These are phyloP conservation scores for Rachicladosporium sp. DNA, from an alignment of 2,329 filamentous ascomycete species.

Conservation along the genomic window DNA sequence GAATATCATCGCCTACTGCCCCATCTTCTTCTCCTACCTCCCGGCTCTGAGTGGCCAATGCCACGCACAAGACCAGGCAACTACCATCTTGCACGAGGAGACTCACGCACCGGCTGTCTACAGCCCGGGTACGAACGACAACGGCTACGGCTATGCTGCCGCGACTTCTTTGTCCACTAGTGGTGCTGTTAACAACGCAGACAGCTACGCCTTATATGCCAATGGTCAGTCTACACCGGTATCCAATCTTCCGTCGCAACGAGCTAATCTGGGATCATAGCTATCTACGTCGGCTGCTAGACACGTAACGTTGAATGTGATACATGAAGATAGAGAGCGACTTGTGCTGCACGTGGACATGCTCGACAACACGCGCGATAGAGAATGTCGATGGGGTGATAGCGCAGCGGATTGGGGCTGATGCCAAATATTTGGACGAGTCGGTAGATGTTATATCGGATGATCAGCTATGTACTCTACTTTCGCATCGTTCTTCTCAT, in stretches of 20 bases:
- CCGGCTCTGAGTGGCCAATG: constrained; percentile 40
- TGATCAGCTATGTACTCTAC: too few species aligned
- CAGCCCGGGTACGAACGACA: constrained; percentile 42
- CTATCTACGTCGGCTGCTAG: constrained; percentile 2
- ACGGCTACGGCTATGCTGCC: constrained; percentile 45
- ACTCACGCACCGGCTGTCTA: constrained; percentile 44
- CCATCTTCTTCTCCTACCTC: constrained; percentile 46
- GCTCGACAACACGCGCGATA: too few species aligned
- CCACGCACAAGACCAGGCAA: constrained; percentile 53
- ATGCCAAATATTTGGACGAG: too few species aligned
- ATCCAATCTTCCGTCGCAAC: background rate
- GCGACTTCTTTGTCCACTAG: constrained; percentile 32
- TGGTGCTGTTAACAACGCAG: constrained; percentile 50
- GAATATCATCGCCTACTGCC: constrained; percentile 49
- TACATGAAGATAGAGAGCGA: too few species aligned
- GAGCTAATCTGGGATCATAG: too few species aligned
- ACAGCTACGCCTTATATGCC: constrained; percentile 46
- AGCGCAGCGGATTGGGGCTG: too few species aligned
- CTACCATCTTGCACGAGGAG: constrained; percentile 54
- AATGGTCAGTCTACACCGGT: constrained; percentile 5
- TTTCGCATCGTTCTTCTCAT: too few species aligned
- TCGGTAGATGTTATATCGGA: too few species aligned
- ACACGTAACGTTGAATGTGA: too few species aligned
- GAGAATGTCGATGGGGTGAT: too few species aligned
- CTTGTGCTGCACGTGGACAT: too few species aligned